Conservation (phyloP, 1,284 basidiomycete species). For the Porodaedalea pini region DNA sequence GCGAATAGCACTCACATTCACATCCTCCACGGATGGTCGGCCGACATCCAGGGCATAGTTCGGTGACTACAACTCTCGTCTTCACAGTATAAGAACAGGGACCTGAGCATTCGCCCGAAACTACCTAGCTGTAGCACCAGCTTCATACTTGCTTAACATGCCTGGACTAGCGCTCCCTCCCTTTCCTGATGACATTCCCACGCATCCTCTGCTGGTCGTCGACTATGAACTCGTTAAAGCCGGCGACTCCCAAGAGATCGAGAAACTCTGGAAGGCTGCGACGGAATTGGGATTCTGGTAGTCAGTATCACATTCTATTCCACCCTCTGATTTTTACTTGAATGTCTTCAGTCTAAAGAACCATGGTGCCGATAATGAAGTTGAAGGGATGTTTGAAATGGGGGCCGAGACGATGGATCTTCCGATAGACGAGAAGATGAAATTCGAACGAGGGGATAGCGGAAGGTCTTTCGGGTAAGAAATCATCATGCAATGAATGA, state of each 20-base stretch:
- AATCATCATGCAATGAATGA: no score
- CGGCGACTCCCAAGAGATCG: conserved; percentile 38
- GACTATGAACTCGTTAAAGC: conserved; percentile 44
- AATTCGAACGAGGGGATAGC: conserved; percentile 61
- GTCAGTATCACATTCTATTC: conserved; percentile 33
- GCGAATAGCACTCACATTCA: background rate
- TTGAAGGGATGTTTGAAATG: conserved; percentile 56
- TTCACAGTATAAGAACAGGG: background rate
- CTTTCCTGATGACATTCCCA: conserved; percentile 47
- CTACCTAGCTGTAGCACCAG: background rate
- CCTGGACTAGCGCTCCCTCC: conserved; percentile 32
- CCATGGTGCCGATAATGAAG: conserved; percentile 51
- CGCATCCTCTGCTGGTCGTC: conserved; percentile 47
- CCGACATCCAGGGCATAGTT: background rate
- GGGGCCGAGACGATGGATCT: conserved; percentile 55
- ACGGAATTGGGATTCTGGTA: conserved; percentile 55
- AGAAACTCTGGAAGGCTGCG: conserved; percentile 49
- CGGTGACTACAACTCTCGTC: background rate
- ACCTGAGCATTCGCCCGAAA: background rate
- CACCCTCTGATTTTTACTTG: background rate
- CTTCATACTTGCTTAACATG: conserved; percentile 20
- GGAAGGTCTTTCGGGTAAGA: conserved; percentile 59
- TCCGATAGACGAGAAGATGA: conserved; percentile 59
- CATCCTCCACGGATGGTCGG: background rate
- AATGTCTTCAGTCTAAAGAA: conserved; percentile 49